Percentiles rank a stretch among this genome's conserved stretches.
phyloP scores from a whole-genome alignment of 345 rosid species.

The Eucalyptus tenuipes region DNA sequence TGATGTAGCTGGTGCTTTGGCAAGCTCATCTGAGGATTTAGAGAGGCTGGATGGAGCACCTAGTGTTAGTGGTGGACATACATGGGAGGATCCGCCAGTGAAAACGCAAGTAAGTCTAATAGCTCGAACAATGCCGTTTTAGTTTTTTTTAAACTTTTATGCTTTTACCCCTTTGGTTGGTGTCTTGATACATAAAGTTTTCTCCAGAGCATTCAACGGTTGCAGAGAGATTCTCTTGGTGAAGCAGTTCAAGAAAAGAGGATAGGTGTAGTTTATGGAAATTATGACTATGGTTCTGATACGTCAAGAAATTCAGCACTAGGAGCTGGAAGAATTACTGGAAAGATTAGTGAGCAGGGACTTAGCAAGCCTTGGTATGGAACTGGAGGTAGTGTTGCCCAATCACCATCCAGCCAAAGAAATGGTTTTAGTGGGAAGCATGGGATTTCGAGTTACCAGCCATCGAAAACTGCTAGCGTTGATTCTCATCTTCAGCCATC shows the following conservation, averaged over 20 bases:
- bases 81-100: conserved; percentile 47
- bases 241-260: conserved; percentile 53
- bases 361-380: conserved; percentile 50
- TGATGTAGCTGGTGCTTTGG: conserved; percentile 20
- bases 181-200: neutral
- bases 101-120: conserved; percentile 43
- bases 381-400: conserved; percentile 32
- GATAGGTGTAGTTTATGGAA: conserved; percentile 29
- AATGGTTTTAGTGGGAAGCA: conserved; percentile 51
- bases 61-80: conserved; percentile 18
- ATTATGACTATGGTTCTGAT: conserved; percentile 55
- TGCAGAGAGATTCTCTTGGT: conserved; percentile 33
- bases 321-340: conserved; percentile 42
- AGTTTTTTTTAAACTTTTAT: neutral
- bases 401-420: conserved; percentile 43
- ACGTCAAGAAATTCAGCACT: conserved; percentile 32
- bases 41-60: conserved; percentile 46
- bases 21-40: conserved; percentile 22
- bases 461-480: conserved; percentile 26
- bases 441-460: conserved; percentile 29
- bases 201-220: conserved; percentile 33
- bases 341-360: conserved; percentile 49
- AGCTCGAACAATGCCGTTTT: neutral
- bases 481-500: conserved; percentile 24
- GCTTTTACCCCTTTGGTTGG: neutral